phyloP scores from a whole-genome alignment of 83 land plant species.

The Picea abies region DNA sequence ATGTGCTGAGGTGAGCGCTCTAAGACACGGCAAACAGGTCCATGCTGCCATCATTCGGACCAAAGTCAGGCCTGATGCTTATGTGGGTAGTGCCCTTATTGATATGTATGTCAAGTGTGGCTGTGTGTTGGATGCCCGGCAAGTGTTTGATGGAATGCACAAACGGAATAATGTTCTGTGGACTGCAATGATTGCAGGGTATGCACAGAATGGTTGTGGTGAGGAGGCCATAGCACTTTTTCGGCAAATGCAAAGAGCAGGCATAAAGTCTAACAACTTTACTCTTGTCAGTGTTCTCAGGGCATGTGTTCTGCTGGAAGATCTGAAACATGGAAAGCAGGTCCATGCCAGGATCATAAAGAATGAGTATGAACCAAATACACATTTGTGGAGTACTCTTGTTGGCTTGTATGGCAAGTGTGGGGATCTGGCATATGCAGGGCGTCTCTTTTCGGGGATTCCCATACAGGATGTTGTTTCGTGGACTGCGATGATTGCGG shows the following conservation, averaged over 20 bases:
- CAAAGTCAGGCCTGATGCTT: not conserved
- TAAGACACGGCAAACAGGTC: slow-evolving; percentile 37
- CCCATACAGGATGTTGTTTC: not conserved
- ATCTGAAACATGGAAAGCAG: not conserved
- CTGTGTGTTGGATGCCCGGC: slow-evolving; percentile 15
- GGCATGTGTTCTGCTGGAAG: slow-evolving; percentile 23
- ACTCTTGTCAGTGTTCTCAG: slow-evolving; percentile 44
- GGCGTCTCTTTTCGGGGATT: not conserved
- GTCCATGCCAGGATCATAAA: not conserved
- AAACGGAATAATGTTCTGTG: slow-evolving; percentile 45
- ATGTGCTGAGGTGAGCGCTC: slow-evolving; percentile 20
- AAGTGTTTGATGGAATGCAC: slow-evolving; percentile 51
- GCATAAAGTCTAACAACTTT: slow-evolving; percentile 39
- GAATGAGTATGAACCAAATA: not conserved
- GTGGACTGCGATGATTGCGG: not conserved
- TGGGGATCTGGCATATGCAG: not conserved
- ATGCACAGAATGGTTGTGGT: slow-evolving; percentile 34
- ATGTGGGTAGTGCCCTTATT: slow-evolving; percentile 21
- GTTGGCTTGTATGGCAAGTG: slow-evolving; percentile 3
- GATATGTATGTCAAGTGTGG: slow-evolving; percentile 55
- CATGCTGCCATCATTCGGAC: slow-evolving; percentile 17
- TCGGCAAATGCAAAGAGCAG: slow-evolving; percentile 29
- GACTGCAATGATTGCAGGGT: slow-evolving; percentile 46
- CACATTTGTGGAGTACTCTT: not conserved
- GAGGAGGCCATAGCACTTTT: slow-evolving; percentile 32